Base-by-base conservation (phyloP, 352 stramenopile genomes). In the Albugo laibachii region DNA sequence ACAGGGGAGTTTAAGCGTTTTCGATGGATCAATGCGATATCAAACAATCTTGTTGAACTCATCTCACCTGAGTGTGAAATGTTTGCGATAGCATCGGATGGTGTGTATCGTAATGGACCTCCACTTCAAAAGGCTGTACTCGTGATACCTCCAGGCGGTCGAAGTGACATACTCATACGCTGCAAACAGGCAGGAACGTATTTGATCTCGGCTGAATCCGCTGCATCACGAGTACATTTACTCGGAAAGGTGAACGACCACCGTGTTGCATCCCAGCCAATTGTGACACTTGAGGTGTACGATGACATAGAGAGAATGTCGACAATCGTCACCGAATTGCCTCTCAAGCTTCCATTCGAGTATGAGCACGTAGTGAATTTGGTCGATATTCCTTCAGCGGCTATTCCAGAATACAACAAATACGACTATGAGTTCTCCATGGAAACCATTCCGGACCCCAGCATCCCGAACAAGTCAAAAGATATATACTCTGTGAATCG, bases 381-480 rank as follows among this genome's bases (percentile, higher is more conserved):
- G 3, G 3, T 31, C 3, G 8, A 8, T 8, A 31, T 31, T 31
- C 8, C 24, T 31, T 31, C 24, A 31, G 24, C 24, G 24, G 24
- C 24, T 31, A 62, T 71, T 15, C 44, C 53, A 1, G 38, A 56
- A 11, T 43, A 43, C 42, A 78, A 66, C 57, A 63, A 62, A 50
- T 84, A 83, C 62, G 56, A 61, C 36, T 82, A 80, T 49, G 71
- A 82, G 49, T 84, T 84, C 54, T 81, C 71, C 0, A 61, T 83
- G 24, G 24, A 31, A 31, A 31, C 24, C 3, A 8, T 31, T 31
- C 3, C 24, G 3, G 24, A 31, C 3, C 24, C 24, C 24, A 31
- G 8, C 8, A 31, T 31, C 8, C 24, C 24, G 24, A 31, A 31
- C 24, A 31, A 31, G 24, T 31, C 24, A 8, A 31, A 31, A 31